These are phyloP conservation scores for Nemophila menziesii DNA, from an alignment of 257 asterid genomes.

Conservation along the genomic window DNA sequence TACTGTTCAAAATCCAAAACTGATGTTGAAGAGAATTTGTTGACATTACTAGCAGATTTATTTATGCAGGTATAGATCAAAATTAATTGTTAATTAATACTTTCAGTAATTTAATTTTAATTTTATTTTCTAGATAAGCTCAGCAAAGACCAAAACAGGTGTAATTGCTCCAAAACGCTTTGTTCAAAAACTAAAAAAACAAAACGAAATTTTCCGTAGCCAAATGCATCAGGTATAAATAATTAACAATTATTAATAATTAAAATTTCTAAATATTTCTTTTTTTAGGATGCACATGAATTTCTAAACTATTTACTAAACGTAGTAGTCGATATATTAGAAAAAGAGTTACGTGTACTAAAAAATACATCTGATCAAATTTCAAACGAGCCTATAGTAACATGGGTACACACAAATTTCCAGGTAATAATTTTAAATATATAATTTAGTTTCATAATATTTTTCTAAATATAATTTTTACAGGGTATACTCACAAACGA, in stretches of 20 bases:
- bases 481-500: conserved; percentile 90
- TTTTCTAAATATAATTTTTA: conserved; percentile 5
- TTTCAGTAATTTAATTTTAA: neutral
- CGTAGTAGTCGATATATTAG: conserved; percentile 82
- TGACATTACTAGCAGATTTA: conserved; percentile 84
- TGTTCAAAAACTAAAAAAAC: conserved; percentile 79
- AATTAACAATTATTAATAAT: neutral
- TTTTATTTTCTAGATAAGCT: conserved; percentile 49
- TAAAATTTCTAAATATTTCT: neutral
- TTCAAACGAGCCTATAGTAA: conserved; percentile 60
- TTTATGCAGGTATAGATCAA: conserved; percentile 51
- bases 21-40: conserved; percentile 80
- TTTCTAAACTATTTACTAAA: conserved; percentile 77
- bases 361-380: conserved; percentile 41
- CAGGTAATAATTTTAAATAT: conserved; percentile 42
- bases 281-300: conserved; percentile 75
- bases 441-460: conserved; percentile 8
- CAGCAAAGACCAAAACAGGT: conserved; percentile 86
- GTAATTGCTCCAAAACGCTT: conserved; percentile 90
- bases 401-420: conserved; percentile 91
- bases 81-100: too few species aligned
- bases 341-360: conserved; percentile 54
- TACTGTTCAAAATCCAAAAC: conserved; percentile 67
- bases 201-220: conserved; percentile 83
- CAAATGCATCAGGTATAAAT: conserved; percentile 86